These are phyloP conservation scores for Lactifluus rugatus DNA, from an alignment of 768 basidiomycete genomes.

Conservation along the genomic window DNA sequence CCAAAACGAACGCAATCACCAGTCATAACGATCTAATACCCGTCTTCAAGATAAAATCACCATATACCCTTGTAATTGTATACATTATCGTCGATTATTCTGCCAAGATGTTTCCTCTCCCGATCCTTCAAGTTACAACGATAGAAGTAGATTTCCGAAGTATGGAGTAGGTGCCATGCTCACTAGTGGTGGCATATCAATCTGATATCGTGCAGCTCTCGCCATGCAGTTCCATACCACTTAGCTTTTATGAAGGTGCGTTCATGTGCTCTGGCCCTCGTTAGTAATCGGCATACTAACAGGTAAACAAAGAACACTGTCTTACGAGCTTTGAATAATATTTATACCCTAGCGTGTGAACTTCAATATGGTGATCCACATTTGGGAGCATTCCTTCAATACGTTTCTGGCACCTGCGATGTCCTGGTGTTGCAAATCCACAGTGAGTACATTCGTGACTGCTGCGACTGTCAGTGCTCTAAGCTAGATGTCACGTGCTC, in stretches of 20 bases:
- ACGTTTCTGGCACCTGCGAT: conserved; percentile 11
- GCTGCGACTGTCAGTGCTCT: neutral
- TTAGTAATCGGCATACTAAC: neutral
- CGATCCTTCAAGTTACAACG: neutral
- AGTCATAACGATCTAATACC: neutral
- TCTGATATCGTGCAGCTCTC: conserved; percentile 5
- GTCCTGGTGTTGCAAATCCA: conserved; percentile 1
- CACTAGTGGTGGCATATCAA: neutral
- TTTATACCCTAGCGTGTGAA: conserved; percentile 1
- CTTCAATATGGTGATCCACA: conserved; percentile 1
- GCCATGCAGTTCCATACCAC: conserved; percentile 10
- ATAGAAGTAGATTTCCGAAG: neutral
- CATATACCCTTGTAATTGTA: neutral
- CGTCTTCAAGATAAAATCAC: neutral
- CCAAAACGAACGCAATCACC: neutral
- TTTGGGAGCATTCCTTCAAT: conserved; percentile 7
- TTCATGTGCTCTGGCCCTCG: neutral
- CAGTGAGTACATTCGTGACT: neutral
- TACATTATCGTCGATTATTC: neutral
- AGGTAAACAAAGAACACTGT: conserved; percentile 11
- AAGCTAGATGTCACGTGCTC: neutral
- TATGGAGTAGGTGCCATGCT: conserved; percentile 4
- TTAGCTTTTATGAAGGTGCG: conserved; percentile 16
- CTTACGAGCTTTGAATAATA: conserved; percentile 16
- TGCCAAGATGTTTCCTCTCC: conserved; percentile 13